Conservation (phyloP, 2,329 filamentous ascomycete species). For the Diaporthe aspalathi region DNA sequence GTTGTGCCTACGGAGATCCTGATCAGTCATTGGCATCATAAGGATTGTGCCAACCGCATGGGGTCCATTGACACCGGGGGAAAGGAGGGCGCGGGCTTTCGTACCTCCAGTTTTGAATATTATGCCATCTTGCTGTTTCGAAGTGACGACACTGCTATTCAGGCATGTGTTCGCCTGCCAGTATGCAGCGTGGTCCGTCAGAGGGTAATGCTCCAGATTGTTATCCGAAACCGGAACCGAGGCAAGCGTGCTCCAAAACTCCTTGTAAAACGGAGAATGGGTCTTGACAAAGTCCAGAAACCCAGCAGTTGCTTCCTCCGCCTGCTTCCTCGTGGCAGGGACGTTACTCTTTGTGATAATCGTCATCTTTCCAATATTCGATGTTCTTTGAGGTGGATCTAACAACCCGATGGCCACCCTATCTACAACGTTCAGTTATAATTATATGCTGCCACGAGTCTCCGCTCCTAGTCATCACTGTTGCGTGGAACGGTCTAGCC, state of each 20-base stretch:
- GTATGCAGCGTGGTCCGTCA: slow-evolving; percentile 16
- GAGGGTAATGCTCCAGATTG: not conserved
- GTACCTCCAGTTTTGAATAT: slow-evolving; percentile 23
- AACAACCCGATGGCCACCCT: not conserved
- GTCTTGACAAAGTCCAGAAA: not conserved
- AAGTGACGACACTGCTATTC: not conserved
- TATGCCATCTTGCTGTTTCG: not conserved
- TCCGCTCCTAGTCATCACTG: not conserved
- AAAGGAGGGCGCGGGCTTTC: fast-evolving
- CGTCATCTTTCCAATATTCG: not conserved
- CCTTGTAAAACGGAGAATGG: not conserved
- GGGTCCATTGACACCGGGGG: not conserved
- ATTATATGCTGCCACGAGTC: not conserved
- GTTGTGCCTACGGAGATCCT: not conserved
- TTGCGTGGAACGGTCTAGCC: not conserved
- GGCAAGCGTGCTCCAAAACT: not conserved
- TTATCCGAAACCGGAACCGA: not conserved
- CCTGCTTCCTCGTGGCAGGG: not conserved
- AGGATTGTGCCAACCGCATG: too few species aligned
- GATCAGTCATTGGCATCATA: not conserved
- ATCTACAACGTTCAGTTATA: not conserved
- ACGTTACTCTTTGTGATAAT: not conserved
- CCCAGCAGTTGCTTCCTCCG: not conserved
- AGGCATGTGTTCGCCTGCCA: slow-evolving; percentile 21
- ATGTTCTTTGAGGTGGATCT: not conserved